Evolutionary conservation across 345 rosid species (phyloP), one percentile per base, ranked within the genome.

Genomic region (Bretschneidera sinensis): DNA sequence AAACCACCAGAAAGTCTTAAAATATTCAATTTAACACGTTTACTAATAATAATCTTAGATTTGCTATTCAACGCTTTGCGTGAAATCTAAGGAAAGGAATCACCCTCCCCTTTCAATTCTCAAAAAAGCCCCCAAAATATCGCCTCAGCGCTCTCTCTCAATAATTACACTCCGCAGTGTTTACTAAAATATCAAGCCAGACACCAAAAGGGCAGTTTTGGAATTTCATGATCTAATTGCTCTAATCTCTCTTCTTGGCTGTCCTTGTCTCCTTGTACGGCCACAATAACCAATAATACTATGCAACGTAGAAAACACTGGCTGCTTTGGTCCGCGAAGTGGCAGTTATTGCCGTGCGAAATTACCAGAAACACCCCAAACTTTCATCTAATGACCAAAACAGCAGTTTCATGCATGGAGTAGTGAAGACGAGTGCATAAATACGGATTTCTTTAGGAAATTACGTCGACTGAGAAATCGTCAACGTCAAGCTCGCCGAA

Each of bases 401-500:
- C 16, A 7, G 1, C 5, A 48, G 23, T 23, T n/a, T n/a, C n/a
- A n/a, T n/a, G n/a, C n/a, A n/a, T n/a, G n/a, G n/a, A n/a, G n/a
- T n/a, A n/a, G n/a, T n/a, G n/a, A 15, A 31, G 54, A 51, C 47
- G 43, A 43, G 43, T 24, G 20, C 22, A 10, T n/a, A 1, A 25
- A 49, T 9, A 20, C 35, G 24, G 16, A 8, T 24, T 0, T 13
- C 11, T 21, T 51, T 59, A 60, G 17, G 53, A 22, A 17, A 54
- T 48, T 48, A 18, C 72, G 43, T 73, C 75, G 21, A 73, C 71
- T 14, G 62, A 62, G 62, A 71, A 68, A 21, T 78, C 82, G 39
- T 68, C 76, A 0, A 78, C 55, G 70, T 78, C 64, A 24, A 74
- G 57, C 35, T 57, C 55, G 9, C 49, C 22, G 63, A 74, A 67